phyloP scores from a whole-genome alignment of 805 yeast species.

The Barnettozyma botsteinii region DNA sequence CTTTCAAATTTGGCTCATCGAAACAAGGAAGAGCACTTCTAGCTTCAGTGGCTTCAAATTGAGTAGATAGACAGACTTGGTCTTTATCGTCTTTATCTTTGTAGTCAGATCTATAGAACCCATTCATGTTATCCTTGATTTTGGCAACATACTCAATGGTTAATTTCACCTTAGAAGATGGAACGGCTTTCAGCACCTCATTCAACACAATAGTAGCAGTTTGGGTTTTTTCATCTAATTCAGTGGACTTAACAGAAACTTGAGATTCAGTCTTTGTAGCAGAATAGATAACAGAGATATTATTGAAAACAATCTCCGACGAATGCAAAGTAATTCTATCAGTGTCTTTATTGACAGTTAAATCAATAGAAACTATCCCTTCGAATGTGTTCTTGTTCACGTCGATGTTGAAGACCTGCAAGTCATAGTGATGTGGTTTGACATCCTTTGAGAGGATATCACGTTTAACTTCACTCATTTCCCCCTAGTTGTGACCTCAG shows the following conservation, averaged over 20 bases:
- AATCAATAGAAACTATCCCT: slow-evolving; percentile 48
- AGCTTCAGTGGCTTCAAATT: slow-evolving; percentile 81
- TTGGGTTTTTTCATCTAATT: slow-evolving; percentile 49
- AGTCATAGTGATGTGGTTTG: slow-evolving; percentile 68
- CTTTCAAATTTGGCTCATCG: slow-evolving; percentile 79
- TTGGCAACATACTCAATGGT: slow-evolving; percentile 49
- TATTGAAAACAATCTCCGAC: slow-evolving; percentile 51
- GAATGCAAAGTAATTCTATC: slow-evolving; percentile 50
- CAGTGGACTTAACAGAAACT: slow-evolving; percentile 27
- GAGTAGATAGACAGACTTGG: slow-evolving; percentile 73
- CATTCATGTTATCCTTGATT: slow-evolving; percentile 71
- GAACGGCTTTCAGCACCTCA: slow-evolving; percentile 32
- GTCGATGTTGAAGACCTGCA: slow-evolving; percentile 52
- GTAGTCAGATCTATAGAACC: slow-evolving; percentile 71
- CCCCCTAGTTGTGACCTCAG: not conserved
- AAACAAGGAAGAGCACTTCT: slow-evolving; percentile 81
- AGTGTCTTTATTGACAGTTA: slow-evolving; percentile 44
- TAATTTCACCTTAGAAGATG: slow-evolving; percentile 35
- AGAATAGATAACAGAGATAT: slow-evolving; percentile 34
- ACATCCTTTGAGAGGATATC: slow-evolving; percentile 54
- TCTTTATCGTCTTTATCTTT: slow-evolving; percentile 51
- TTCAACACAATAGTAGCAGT: slow-evolving; percentile 53
- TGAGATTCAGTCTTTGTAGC: slow-evolving; percentile 29
- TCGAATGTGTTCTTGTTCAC: slow-evolving; percentile 52
- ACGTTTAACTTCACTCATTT: slow-evolving; percentile 21